These are phyloP conservation scores for Yamadazyma scolyti DNA, from an alignment of 805 yeast genomes.

Conservation along the genomic window DNA sequence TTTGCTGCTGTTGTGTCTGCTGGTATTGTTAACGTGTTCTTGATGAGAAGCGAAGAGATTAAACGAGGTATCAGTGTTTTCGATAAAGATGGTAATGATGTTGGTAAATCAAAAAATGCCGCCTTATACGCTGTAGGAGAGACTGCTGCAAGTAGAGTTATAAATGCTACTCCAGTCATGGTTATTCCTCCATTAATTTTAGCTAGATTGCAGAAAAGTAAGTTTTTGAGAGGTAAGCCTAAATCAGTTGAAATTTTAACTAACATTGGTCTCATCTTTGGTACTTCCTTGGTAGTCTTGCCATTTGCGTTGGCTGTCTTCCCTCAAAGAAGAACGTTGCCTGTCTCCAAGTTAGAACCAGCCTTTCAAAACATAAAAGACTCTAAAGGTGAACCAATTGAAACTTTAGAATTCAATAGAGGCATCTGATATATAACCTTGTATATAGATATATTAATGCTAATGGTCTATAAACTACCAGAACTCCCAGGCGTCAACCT, in stretches of 20 bases:
- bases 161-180: slow-evolving; percentile 97
- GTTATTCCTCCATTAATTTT: slow-evolving; percentile 88
- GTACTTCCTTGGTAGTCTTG: slow-evolving; percentile 79
- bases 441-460: neutral
- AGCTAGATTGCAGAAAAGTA: slow-evolving; percentile 66
- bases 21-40: slow-evolving; percentile 91
- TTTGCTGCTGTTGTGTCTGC: slow-evolving; percentile 99
- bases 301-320: slow-evolving; percentile 96
- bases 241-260: slow-evolving; percentile 59
- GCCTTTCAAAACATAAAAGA: slow-evolving; percentile 60
- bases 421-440: slow-evolving; percentile 60
- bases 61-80: slow-evolving; percentile 76
- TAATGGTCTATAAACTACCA: slow-evolving; percentile 41
- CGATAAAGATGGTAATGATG: slow-evolving; percentile 59
- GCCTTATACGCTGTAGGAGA: slow-evolving; percentile 94
- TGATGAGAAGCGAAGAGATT: slow-evolving; percentile 95
- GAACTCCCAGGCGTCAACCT: slow-evolving; percentile 50
- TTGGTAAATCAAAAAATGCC: slow-evolving; percentile 73
- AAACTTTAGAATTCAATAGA: slow-evolving; percentile 79
- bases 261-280: slow-evolving; percentile 83
- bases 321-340: slow-evolving; percentile 78
- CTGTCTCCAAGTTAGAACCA: slow-evolving; percentile 59
- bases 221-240: slow-evolving; percentile 65
- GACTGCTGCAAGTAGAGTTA: slow-evolving; percentile 91
- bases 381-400: slow-evolving; percentile 53